Percentiles rank a stretch among this genome's conserved stretches.
Evolutionary conservation across 164 flowering plant genomes (phyloP).

Genomic region (Umbellularia californica): DNA sequence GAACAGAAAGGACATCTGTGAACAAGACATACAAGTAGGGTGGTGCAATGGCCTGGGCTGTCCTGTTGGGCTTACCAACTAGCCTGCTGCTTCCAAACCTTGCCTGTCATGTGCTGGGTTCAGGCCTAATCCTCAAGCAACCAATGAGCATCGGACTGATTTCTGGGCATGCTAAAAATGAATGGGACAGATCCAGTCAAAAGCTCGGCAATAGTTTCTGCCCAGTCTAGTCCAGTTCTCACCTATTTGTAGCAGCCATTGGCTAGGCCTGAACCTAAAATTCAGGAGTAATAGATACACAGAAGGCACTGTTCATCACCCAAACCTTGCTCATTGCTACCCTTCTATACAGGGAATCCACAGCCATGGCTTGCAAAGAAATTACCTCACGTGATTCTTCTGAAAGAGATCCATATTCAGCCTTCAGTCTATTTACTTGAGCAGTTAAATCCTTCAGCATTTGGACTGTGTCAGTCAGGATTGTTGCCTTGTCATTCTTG

Average conservation of each 20-base stretch:
- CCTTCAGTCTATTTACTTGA: conserved; percentile 72
- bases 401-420: conserved; percentile 56
- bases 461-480: conserved; percentile 77
- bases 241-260: background rate
- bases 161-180: background rate
- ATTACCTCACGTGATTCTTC: conserved; percentile 92
- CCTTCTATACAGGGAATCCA: background rate
- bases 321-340: background rate
- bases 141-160: background rate
- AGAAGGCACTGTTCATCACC: background rate
- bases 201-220: background rate
- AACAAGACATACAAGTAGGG: background rate
- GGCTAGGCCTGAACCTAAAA: background rate
- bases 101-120: background rate
- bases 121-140: background rate
- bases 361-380: background rate
- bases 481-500: conserved; percentile 90
- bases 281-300: background rate
- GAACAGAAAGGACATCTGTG: background rate
- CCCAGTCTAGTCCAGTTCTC: background rate
- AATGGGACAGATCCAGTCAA: background rate
- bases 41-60: background rate
- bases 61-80: too few relatives aligned
- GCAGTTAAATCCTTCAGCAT: conserved; percentile 79
- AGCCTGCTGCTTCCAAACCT: background rate